Base-by-base conservation (phyloP, 441 rosid genomes). In the Euphorbia schlechtendalii region DNA sequence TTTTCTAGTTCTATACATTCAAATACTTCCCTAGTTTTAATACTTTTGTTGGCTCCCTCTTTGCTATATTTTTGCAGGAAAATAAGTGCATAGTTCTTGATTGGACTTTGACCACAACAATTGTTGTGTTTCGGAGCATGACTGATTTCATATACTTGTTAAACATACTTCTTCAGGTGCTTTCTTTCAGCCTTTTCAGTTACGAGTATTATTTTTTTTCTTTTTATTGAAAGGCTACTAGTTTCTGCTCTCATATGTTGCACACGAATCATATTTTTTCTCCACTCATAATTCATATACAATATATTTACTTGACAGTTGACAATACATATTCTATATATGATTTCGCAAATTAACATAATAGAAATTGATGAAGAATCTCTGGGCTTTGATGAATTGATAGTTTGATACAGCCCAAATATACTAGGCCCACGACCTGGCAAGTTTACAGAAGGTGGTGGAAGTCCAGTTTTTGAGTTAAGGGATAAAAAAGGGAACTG, bases 91-190 rank as follows among this genome's bases (percentile, higher is more conserved):
- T 85, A 65, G 76, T 76, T 46, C 75, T 88, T 38, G 70, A 83
- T 57, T 70, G 74, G 84, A 55, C 82, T 6, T 43, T 77, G 83
- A 71, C 96, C n/a, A 78, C 46, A 45, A 20, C 79, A 21, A 57
- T 92, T 49, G 85, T 85, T 60, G 67, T 60, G 62, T 63, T 84
- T 1, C 81, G 96, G 74, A 85, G 79, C 75, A 0, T 84, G 55
- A 86, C 85, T 1, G 98, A 92, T 80, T 56, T 84, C 72, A 59
- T 90, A 21, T 88, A 81, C 83, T 61, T 81, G 10, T 59, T 88
- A 38, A 80, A 90, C 84, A 88, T 92, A 45, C 78, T 90, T 69
- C 92, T 92, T 80, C 94, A 90, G 98, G 98, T 92, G 73, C 22
- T 52, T 52, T 61, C 62, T 45, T 66, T 52, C 27, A 21, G 65